Base-by-base conservation (phyloP, 192 early-diverging fungal genomes). In the Anaeromyces robustus region DNA sequence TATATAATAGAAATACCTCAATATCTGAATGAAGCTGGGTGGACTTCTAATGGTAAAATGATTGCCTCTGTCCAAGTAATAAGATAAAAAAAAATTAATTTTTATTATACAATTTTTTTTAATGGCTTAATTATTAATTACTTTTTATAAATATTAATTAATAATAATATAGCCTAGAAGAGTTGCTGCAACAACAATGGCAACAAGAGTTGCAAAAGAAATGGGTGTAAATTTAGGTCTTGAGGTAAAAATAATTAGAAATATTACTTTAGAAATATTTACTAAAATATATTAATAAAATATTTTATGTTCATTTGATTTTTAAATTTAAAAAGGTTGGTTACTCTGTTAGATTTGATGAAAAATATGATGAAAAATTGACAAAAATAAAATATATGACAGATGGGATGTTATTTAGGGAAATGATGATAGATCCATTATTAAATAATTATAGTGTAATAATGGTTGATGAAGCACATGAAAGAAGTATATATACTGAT, bases 381-480 rank as follows among this genome's bases (percentile, higher is more conserved):
- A 91, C 91, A 0, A 81, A 88, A 52, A 93, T 95, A 79, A 95
- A 95, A 81, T 95, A 92, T 87, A 90, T 95, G 92, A 94, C 93
- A 14, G 94, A 94, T 81, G 94, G 93, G 22, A 92, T 95, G 88
- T 85, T 95, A n/a, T 93, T 94, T 81, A 86, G 93, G 26, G 94
- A 95, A 79, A 89, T 89, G 0, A 85, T 95, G 52, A 83, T 92
- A 79, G 94, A 95, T 84, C 94, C 94, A 12, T 81, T 94, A 2
- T 81, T 95, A 77, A 89, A 86, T 28, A 84, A 86, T 29, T 95
- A 95, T 85, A 90, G 88, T 78, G 91, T 90, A 11, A 90, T 95
- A 29, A 94, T 95, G 91, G 84, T 95, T 80, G 94, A 95, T 83
- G 92, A 95, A 80, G 92, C 92, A 0, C 92, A 94, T 81, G 92